phyloP scores from a whole-genome alignment of 768 basidiomycete species.

The Tricholoma bakamatsutake region DNA sequence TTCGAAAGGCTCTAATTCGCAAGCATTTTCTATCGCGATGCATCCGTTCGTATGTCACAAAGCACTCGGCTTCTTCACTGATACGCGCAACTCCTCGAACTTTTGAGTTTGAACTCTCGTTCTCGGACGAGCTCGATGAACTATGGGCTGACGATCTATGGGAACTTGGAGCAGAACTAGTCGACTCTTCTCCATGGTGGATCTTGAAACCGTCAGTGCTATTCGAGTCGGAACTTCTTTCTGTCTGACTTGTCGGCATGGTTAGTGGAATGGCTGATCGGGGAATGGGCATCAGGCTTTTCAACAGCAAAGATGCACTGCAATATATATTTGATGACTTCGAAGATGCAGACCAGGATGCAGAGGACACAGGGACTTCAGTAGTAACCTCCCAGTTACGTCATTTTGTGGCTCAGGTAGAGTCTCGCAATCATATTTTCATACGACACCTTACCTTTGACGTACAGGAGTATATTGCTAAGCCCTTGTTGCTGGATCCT shows the following conservation, averaged over 20 bases:
- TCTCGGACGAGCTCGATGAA: slow-evolving; percentile 93
- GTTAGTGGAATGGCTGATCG: slow-evolving; percentile 86
- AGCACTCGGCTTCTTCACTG: slow-evolving; percentile 58
- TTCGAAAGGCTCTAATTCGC: slow-evolving; percentile 89
- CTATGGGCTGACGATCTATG: slow-evolving; percentile 90
- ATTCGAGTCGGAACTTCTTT: not conserved
- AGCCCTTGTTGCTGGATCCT: slow-evolving; percentile 77
- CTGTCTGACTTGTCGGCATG: slow-evolving; percentile 4
- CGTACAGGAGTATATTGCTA: slow-evolving; percentile 77
- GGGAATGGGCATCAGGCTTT: slow-evolving; percentile 91
- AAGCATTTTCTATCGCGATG: slow-evolving; percentile 87
- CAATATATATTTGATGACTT: slow-evolving; percentile 76
- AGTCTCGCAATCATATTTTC: slow-evolving; percentile 3
- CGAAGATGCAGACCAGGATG: slow-evolving; percentile 52
- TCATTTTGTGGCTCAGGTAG: slow-evolving; percentile 94
- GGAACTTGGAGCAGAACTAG: slow-evolving; percentile 67
- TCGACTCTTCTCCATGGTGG: slow-evolving; percentile 64
- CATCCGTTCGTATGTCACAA: slow-evolving; percentile 65
- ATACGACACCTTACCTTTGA: not conserved
- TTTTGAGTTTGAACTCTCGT: slow-evolving; percentile 81
- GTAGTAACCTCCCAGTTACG: slow-evolving; percentile 84
- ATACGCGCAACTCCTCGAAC: slow-evolving; percentile 58
- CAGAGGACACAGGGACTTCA: slow-evolving; percentile 42
- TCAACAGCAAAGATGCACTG: slow-evolving; percentile 70
- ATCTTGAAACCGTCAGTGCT: slow-evolving; percentile 79